Evolutionary conservation across 208 protist species (phyloP).

Genomic region (Lotmaria passim): DNA sequence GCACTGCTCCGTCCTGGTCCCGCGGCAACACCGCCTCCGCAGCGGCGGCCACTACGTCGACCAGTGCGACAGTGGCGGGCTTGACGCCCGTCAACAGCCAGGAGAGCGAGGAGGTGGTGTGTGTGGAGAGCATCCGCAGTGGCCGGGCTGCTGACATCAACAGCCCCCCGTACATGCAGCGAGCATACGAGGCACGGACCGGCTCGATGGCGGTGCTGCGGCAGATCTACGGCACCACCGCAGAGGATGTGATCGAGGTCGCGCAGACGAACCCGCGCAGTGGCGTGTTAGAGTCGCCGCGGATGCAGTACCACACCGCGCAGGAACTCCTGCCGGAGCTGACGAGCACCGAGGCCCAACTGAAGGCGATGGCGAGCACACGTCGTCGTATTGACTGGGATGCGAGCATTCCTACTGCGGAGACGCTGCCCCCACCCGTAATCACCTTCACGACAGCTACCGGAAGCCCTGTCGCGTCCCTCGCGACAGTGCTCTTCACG

Average conservation of each 20-base stretch:
- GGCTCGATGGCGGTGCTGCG: constrained; percentile 38
- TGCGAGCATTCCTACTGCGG: constrained; percentile 53
- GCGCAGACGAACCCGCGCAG: constrained; percentile 24
- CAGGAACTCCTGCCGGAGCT: constrained; percentile 61
- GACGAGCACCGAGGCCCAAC: constrained; percentile 32
- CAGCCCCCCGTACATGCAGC: constrained; percentile 19
- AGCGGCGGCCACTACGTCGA: background rate
- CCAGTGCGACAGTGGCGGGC: background rate
- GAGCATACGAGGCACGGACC: constrained; percentile 1
- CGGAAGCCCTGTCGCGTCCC: constrained; percentile 33
- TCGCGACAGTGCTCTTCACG: constrained; percentile 25
- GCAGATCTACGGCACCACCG: constrained; percentile 53
- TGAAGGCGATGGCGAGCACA: constrained; percentile 44
- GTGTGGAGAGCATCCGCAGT: constrained; percentile 19
- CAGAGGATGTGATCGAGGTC: constrained; percentile 40
- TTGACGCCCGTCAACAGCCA: background rate
- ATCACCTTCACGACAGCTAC: constrained; percentile 58
- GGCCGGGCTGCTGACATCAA: background rate
- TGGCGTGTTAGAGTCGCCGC: constrained; percentile 24
- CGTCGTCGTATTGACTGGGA: constrained; percentile 64
- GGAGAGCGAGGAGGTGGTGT: constrained; percentile 5
- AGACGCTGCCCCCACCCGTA: constrained; percentile 49
- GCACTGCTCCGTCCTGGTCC: background rate
- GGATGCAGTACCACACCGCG: constrained; percentile 31
- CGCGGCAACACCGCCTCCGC: background rate